These are phyloP conservation scores for Tolypocladium endophyticum DNA, from an alignment of 2,329 filamentous ascomycete genomes.

Conservation along the genomic window DNA sequence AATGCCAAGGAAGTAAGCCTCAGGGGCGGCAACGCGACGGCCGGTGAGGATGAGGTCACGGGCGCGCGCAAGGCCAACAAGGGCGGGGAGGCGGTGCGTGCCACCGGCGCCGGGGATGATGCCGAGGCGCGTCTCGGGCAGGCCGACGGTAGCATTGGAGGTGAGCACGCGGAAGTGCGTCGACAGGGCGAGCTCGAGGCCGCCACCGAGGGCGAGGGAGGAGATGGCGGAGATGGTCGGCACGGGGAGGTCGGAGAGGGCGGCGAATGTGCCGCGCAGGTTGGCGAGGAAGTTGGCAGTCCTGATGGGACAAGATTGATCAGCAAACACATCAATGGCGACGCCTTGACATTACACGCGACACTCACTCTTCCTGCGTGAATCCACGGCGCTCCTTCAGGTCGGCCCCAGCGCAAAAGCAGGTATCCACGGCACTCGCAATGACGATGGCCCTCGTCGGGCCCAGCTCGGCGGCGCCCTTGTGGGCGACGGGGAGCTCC, in stretches of 20 bases:
- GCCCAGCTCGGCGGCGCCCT: conserved; percentile 28
- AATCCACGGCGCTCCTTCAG: conserved; percentile 79
- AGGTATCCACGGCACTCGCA: conserved; percentile 72
- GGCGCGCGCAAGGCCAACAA: conserved; percentile 75
- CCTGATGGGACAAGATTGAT: conserved; percentile 30
- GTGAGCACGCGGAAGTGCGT: conserved; percentile 84
- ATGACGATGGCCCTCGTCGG: conserved; percentile 73
- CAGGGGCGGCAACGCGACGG: conserved; percentile 67
- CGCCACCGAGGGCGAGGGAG: conserved; percentile 80
- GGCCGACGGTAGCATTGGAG: conserved; percentile 65
- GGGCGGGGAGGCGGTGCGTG: conserved; percentile 71
- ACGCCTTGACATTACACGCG: not conserved
- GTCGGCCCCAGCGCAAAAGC: conserved; percentile 92
- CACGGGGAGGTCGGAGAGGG: conserved; percentile 66
- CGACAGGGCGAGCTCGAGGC: conserved; percentile 82
- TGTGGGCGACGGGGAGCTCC: conserved; percentile 30
- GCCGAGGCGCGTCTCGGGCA: conserved; percentile 85
- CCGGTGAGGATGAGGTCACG: conserved; percentile 86
- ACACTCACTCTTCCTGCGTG: conserved; percentile 60
- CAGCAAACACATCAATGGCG: not conserved
- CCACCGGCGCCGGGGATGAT: conserved; percentile 94
- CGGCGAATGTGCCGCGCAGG: conserved; percentile 66
- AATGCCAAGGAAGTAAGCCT: conserved; percentile 86
- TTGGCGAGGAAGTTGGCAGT: conserved; percentile 67
- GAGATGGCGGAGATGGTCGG: conserved; percentile 85